Evolutionary conservation across 768 basidiomycete genomes (phyloP).

Genomic region (Mycena polygramma): DNA sequence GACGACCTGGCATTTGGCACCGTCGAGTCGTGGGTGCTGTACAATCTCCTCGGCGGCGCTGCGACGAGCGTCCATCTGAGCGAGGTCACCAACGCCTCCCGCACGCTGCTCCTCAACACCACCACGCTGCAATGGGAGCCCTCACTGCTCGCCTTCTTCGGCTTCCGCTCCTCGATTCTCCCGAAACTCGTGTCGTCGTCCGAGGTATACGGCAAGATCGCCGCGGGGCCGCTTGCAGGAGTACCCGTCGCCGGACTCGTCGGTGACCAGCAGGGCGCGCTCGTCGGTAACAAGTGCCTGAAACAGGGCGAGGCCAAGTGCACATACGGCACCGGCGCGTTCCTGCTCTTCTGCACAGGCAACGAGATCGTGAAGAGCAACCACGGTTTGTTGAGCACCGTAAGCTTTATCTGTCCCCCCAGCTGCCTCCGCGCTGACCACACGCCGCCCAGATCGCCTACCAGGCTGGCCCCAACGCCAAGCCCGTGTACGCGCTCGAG

Average conservation of each 20-base stretch:
- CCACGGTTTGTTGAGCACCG: conserved; percentile 92
- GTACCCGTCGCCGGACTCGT: conserved; percentile 92
- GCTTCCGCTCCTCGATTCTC: conserved; percentile 79
- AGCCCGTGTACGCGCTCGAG: conserved; percentile 94
- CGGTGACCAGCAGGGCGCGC: conserved; percentile 98
- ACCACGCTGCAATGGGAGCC: conserved; percentile 86
- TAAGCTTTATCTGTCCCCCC: conserved; percentile 46
- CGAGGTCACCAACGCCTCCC: conserved; percentile 96
- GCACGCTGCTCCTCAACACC: conserved; percentile 92
- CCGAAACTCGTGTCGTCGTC: conserved; percentile 92
- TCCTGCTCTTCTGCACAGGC: conserved; percentile 96
- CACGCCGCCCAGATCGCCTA: conserved; percentile 77
- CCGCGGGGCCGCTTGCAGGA: conserved; percentile 74
- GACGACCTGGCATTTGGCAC: conserved; percentile 94
- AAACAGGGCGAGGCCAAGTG: conserved; percentile 95
- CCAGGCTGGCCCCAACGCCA: conserved; percentile 82
- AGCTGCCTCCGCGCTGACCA: conserved; percentile 24
- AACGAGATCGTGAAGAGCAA: conserved; percentile 85
- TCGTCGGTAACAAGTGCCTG: conserved; percentile 97
- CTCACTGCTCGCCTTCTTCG: conserved; percentile 89
- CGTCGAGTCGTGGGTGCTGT: conserved; percentile 91
- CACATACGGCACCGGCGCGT: conserved; percentile 98
- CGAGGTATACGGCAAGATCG: conserved; percentile 89
- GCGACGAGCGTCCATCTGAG: conserved; percentile 82
- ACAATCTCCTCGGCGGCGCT: conserved; percentile 90